Evolutionary conservation across 139 green algal species (phyloP), one percentile per base, ranked within the genome.

Genomic region (Chlamydomonas applanata): DNA sequence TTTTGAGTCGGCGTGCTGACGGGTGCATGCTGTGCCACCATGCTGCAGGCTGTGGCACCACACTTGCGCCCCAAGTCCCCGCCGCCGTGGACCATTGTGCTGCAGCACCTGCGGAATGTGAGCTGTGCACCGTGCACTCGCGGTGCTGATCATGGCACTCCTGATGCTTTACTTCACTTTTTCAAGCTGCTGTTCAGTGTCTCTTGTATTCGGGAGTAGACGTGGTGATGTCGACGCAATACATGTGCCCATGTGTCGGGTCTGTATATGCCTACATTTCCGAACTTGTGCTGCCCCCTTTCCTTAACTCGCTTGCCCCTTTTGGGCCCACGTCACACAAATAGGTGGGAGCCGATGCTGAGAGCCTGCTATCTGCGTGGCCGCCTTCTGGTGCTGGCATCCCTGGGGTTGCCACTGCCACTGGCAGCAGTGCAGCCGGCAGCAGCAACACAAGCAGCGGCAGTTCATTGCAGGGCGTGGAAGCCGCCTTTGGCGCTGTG

Each of bases 361-460:
- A 91, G 69, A 79, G 83, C 16, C 71, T 80, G n/a, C 81, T 93
- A 1, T 32, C 71, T 25, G 53, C 59, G 4, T 93, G 88, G 88
- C 86, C 84, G 32, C 27, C 64, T 5, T 36, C 64, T 34, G 73
- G 45, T n/a, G 63, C 36, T 49, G 7, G 25, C 4, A 27, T 13
- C 30, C 7, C 16, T 3, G 62, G 34, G 32, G 4, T 4, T 67
- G 13, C 22, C 9, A 9, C 54, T 33, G 32, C 72, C 16, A 53
- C 49, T 1, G 54, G 61, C 33, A 49, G 40, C 40, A 49, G 7
- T 25, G 40, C 64, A 57, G 73, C 62, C 4, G 63, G 63, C 63
- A 29, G 25, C 4, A 27, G 32, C 17, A 30, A 27, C 62, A n/a
- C 16, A 44, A 29, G 54, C 54, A 27, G 22, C 22, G 32, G 71